Evolutionary conservation across 768 basidiomycete genomes (phyloP).

Genomic region (Podaxis sp.): DNA sequence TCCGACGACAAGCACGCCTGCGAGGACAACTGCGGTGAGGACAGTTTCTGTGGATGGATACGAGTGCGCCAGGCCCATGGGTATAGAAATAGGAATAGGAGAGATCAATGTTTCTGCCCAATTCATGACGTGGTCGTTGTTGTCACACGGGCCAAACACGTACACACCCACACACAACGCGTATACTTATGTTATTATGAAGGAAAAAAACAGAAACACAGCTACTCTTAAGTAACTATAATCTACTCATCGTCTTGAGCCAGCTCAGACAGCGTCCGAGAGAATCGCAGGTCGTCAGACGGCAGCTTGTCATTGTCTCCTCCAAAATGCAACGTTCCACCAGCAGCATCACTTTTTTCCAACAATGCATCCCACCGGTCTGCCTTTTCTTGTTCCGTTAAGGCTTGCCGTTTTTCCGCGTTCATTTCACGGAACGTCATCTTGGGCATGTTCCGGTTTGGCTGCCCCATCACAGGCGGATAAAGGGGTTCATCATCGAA

Average conservation of each 20-base stretch:
- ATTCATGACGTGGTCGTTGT: conserved; percentile 10
- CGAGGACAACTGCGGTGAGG: conserved; percentile 37
- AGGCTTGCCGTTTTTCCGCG: conserved; percentile 33
- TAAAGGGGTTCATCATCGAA: conserved; percentile 15
- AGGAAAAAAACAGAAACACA: not conserved
- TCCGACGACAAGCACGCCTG: conserved; percentile 40
- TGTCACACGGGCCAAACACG: conserved; percentile 13
- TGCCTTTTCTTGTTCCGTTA: conserved; percentile 71
- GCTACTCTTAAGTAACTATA: not conserved
- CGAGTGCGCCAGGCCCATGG: conserved; percentile 43
- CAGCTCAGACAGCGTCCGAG: conserved; percentile 15
- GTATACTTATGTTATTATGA: not conserved
- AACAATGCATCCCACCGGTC: conserved; percentile 71
- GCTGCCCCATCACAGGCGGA: not conserved
- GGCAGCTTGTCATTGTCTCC: conserved; percentile 28
- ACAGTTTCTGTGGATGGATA: conserved; percentile 32
- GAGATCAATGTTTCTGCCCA: not conserved
- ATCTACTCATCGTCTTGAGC: conserved; percentile 13
- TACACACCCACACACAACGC: conserved; percentile 11
- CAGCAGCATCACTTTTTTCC: conserved; percentile 64
- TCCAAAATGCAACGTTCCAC: conserved; percentile 69
- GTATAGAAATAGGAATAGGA: conserved; percentile 9
- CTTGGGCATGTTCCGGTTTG: conserved; percentile 1
- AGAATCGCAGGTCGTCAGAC: conserved; percentile 16
- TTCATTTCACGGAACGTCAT: conserved; percentile 50